phyloP scores from a whole-genome alignment of 805 yeast species.

The Suhomyces faveliae region DNA sequence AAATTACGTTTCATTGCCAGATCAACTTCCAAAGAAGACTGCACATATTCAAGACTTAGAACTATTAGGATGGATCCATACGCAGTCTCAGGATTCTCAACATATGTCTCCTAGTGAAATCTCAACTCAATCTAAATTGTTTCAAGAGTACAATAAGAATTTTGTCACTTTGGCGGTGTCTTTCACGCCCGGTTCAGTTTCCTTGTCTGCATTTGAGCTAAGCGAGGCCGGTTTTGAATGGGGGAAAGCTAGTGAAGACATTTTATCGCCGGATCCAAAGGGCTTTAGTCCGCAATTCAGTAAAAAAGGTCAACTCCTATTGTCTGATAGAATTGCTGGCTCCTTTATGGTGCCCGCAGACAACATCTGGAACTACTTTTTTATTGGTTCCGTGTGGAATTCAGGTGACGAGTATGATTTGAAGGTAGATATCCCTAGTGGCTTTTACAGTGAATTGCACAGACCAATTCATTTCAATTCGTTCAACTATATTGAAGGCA shows the following conservation, averaged over 20 bases:
- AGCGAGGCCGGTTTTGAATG: constrained; percentile 69
- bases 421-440: constrained; percentile 75
- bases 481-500: constrained; percentile 64
- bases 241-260: constrained; percentile 67
- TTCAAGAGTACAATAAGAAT: constrained; percentile 33
- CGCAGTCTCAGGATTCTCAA: constrained; percentile 66
- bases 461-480: constrained; percentile 84
- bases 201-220: constrained; percentile 65
- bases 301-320: constrained; percentile 60
- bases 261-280: constrained; percentile 53
- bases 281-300: constrained; percentile 68
- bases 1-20: constrained; percentile 62
- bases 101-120: constrained; percentile 71
- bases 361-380: constrained; percentile 86
- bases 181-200: constrained; percentile 80
- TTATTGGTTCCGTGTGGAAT: constrained; percentile 83
- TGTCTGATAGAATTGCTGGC: constrained; percentile 77
- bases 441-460: constrained; percentile 82
- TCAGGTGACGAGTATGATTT: constrained; percentile 56
- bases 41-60: constrained; percentile 50
- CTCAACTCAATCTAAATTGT: constrained; percentile 50
- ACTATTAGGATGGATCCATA: constrained; percentile 93
- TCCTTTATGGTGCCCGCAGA: constrained; percentile 83
- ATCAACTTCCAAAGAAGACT: constrained; percentile 39
- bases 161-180: constrained; percentile 63